Conservation (phyloP, 2,329 filamentous ascomycete species). For the Paramyrothecium roridum region DNA sequence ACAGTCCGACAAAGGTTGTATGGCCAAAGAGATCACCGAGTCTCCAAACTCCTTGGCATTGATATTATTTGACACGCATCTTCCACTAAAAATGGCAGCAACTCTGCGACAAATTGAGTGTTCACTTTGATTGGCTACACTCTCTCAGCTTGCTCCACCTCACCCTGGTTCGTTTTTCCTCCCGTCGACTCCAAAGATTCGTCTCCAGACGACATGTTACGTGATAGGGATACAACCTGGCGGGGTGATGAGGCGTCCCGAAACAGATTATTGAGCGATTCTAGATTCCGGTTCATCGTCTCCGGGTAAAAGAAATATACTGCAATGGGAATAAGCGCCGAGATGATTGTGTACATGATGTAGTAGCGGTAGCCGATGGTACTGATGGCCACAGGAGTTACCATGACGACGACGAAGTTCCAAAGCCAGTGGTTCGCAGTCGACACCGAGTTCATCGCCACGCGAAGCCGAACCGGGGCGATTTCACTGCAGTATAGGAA, state of each 20-base stretch:
- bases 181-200: no score
- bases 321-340: conserved; percentile 34
- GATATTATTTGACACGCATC: no score
- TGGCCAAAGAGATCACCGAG: no score
- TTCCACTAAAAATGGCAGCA: no score
- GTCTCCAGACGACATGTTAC: no score
- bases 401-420: conserved; percentile 48
- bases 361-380: conserved; percentile 48
- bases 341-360: conserved; percentile 36
- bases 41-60: no score
- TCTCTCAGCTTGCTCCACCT: no score
- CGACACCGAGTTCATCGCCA: conserved; percentile 48
- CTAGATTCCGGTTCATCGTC: conserved; percentile 23
- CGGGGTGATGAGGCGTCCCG: conserved; percentile 10
- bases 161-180: no score
- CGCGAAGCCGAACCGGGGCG: conserved; percentile 43
- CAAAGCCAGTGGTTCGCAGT: conserved; percentile 35
- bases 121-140: no score
- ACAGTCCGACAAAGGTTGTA: no score
- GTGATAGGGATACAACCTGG: no score
- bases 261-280: conserved; percentile 24
- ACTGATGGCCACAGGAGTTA: conserved; percentile 59
- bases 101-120: no score
- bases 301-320: conserved; percentile 16
- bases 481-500: conserved; percentile 56